Conservation (phyloP, 495 filamentous ascomycete genomes). For the Penicillium taxi region DNA sequence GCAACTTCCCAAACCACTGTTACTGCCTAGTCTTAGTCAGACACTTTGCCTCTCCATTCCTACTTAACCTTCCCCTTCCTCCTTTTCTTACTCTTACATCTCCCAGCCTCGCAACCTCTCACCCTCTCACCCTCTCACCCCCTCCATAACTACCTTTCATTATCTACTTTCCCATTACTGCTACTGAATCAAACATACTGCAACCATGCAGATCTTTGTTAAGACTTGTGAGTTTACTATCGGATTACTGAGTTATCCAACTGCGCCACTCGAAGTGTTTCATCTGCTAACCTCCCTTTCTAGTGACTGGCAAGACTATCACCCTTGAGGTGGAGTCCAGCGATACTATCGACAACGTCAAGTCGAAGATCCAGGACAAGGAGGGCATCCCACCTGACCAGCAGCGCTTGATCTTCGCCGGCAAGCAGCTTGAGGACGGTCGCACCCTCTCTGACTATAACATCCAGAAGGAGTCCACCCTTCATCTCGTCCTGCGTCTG, state of each 20-base stretch:
- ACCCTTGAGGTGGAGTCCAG: constrained; percentile 97
- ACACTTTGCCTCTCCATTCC: constrained; percentile 28
- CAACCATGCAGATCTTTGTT: constrained; percentile 92
- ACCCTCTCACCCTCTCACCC: constrained; percentile 9
- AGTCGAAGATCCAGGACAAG: constrained; percentile 99
- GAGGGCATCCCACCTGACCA: constrained; percentile 97
- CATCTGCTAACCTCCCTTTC: constrained; percentile 10
- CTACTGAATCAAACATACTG: constrained; percentile 10
- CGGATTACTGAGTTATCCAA: no score
- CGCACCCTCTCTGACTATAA: constrained; percentile 97
- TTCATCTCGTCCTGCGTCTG: constrained; percentile 92
- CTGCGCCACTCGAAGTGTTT: constrained; percentile 5
- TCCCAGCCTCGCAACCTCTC: constrained; percentile 2
- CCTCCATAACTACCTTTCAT: constrained; percentile 3
- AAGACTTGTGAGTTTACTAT: constrained; percentile 71
- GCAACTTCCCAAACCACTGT: constrained; percentile 13
- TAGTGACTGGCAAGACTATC: constrained; percentile 96
- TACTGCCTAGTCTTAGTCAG: constrained; percentile 30
- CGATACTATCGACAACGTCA: constrained; percentile 98
- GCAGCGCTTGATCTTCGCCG: constrained; percentile 96
- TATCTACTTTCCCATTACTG: constrained; percentile 8
- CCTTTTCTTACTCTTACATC: constrained; percentile 10
- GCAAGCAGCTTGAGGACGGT: constrained; percentile 96
- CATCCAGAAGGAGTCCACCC: constrained; percentile 96
- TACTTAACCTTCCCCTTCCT: constrained; percentile 21